Conservation (phyloP, 176 grass and related monocot genomes). For the Triticum dicoccoides region DNA sequence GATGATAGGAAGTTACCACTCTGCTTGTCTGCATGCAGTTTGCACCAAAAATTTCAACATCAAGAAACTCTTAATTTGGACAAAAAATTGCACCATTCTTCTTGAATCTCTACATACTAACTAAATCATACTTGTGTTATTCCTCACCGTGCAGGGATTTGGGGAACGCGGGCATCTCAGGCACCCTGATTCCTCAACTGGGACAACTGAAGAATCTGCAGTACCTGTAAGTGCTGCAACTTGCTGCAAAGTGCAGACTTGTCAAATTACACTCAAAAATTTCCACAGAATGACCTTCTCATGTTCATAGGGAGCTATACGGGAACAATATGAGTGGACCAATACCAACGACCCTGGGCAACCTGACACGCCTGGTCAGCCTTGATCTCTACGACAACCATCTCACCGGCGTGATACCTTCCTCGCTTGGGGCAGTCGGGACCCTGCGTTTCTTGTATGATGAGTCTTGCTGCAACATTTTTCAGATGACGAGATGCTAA, state of each 20-base stretch:
- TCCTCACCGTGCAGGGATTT: slow-evolving; percentile 35
- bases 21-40: neutral
- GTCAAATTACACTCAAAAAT: neutral
- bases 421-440: neutral
- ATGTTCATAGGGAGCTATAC: slow-evolving; percentile 28
- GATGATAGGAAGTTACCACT: too few relatives aligned
- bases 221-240: slow-evolving; percentile 37
- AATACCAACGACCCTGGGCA: slow-evolving; percentile 25
- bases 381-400: slow-evolving; percentile 23
- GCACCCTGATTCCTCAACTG: slow-evolving; percentile 40
- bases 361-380: slow-evolving; percentile 25
- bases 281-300: neutral
- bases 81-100: neutral
- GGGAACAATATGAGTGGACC: slow-evolving; percentile 24
- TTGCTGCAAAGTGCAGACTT: neutral
- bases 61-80: neutral
- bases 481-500: neutral
- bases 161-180: slow-evolving; percentile 37
- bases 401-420: neutral
- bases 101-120: neutral
- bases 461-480: neutral
- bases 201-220: slow-evolving; percentile 34
- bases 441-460: slow-evolving; percentile 18
- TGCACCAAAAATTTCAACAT: neutral
- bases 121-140: neutral